Base-by-base conservation (phyloP, 2,329 filamentous ascomycete species). In the Colletotrichum coccodes region DNA sequence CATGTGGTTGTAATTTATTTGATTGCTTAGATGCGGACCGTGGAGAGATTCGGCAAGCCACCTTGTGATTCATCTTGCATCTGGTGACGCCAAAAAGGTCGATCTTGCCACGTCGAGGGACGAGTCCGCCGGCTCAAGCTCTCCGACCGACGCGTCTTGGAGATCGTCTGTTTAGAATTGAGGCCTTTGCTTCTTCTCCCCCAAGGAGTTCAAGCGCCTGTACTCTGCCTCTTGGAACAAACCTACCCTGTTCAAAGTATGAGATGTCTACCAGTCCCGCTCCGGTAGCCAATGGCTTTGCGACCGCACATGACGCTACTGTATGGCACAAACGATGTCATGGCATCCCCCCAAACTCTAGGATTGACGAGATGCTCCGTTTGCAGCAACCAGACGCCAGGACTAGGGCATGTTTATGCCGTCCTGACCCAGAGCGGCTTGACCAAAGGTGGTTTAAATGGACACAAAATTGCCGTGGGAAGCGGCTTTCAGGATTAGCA, bases 131-230 rank as follows among this genome's bases (percentile, higher is more conserved):
- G 44, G 65, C 38, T 59, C 36, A 34, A 46, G 52, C 18, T 68
- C 52, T 68, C 60, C 60, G 32, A 16, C 32, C 14, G 36, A 50
- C 46, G 40, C 34, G 23, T 18, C 36, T 36, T 52, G 46, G 34
- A 42, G 47, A 64, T 64, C 36, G 4, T 40, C 16, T n/a, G 64
- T 63, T 67, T 67, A 21, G 38, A 34, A 50, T 42, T 34, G 36
- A 34, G 42, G 49, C 23, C 28, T 16, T 30, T 40, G 59, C 6
- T 16, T 40, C n/a, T 36, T n/a, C 21, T 26, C 26, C 12, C 26
- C 36, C 28, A 16, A 3, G 21, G 53, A 26, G 38, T 12, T 57
- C 18, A 8, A 26, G 46, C 12, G 23, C 21, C 46, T 47, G 46
- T 28, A 23, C 36, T 28, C 46, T 47, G 46, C 4, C 46, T 18